phyloP scores from a whole-genome alignment of 2,329 filamentous ascomycete genomes.

The Colletotrichum eleusines region DNA sequence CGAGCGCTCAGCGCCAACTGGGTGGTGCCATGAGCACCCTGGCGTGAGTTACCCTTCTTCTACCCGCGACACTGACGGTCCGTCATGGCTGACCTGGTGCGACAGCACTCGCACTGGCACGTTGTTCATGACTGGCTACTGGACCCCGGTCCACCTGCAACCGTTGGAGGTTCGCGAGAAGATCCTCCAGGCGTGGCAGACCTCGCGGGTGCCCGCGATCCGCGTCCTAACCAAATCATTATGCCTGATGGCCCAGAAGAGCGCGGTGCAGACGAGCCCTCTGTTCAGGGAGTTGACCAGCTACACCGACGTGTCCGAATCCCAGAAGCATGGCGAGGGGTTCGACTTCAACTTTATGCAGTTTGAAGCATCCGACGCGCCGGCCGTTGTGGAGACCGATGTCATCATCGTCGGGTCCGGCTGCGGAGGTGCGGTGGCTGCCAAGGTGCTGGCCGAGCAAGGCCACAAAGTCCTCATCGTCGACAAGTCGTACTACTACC shows the following conservation, averaged over 20 bases:
- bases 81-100: constrained; percentile 2
- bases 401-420: constrained; percentile 89
- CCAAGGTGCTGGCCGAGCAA: constrained; percentile 83
- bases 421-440: constrained; percentile 84
- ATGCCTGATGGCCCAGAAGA: constrained; percentile 64
- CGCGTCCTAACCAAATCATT: constrained; percentile 68
- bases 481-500: constrained; percentile 85
- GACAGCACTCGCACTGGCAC: constrained; percentile 73
- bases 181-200: constrained; percentile 73
- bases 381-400: constrained; percentile 77
- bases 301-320: constrained; percentile 66
- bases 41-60: constrained; percentile 53
- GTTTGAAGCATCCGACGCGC: constrained; percentile 55
- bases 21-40: constrained; percentile 55
- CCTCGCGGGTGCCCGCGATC: constrained; percentile 66
- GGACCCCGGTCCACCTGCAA: constrained; percentile 71
- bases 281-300: constrained; percentile 67
- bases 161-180: constrained; percentile 69
- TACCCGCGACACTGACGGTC: background rate
- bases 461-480: constrained; percentile 82
- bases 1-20: constrained; percentile 51
- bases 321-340: constrained; percentile 63
- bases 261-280: constrained; percentile 67
- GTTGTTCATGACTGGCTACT: constrained; percentile 75
- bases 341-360: constrained; percentile 74